Conservation (phyloP, 148 eudicot species). For the Cornus suecica region DNA sequence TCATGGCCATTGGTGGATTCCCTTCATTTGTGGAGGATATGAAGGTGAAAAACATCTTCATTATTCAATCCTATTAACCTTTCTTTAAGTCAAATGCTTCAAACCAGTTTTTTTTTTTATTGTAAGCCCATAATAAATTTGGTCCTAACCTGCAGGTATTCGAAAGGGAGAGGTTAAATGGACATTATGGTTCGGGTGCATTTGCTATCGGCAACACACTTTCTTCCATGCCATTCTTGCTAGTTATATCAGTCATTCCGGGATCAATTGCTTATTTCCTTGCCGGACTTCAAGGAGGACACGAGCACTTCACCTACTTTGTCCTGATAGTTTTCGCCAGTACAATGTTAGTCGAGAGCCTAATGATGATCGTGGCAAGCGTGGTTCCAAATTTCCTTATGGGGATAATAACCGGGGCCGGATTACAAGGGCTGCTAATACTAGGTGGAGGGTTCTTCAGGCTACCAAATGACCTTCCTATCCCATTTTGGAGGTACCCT, state of each 20-base stretch:
- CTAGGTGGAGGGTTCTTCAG: conserved; percentile 39
- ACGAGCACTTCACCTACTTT: conserved; percentile 25
- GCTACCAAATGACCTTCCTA: conserved; percentile 40
- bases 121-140: too few relatives aligned
- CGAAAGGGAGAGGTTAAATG: conserved; percentile 34
- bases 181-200: conserved; percentile 33
- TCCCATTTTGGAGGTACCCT: conserved; percentile 36
- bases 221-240: conserved; percentile 33
- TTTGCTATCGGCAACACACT: conserved; percentile 33
- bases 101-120: too few relatives aligned
- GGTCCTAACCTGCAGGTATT: conserved; percentile 20
- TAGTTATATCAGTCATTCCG: conserved; percentile 28
- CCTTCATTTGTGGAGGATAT: conserved; percentile 83
- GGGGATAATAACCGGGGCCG: conserved; percentile 35
- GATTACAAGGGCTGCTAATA: conserved; percentile 47
- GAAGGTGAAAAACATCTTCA: conserved; percentile 19
- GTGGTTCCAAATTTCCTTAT: conserved; percentile 34
- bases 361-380: conserved; percentile 41
- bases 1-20: conserved; percentile 80
- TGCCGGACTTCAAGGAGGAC: conserved; percentile 27
- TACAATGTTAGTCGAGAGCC: conserved; percentile 41
- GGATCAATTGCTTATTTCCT: conserved; percentile 36
- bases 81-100: too few relatives aligned
- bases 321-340: conserved; percentile 18
- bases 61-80: too few relatives aligned